Evolutionary conservation across 2,329 filamentous ascomycete species (phyloP).

Genomic region (Hortaea werneckii): DNA sequence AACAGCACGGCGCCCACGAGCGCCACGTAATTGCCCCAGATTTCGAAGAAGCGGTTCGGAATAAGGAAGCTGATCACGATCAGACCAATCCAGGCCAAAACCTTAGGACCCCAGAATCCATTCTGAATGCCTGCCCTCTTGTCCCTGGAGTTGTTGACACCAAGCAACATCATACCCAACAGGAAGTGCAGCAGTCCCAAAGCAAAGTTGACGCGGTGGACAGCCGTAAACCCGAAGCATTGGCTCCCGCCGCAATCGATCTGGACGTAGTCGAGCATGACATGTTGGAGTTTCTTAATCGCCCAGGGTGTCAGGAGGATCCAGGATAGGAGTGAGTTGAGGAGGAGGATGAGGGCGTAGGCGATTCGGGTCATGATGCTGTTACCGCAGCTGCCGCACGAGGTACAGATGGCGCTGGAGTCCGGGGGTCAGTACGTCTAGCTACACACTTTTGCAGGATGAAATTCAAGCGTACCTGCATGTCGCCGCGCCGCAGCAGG

Average conservation of each 20-base stretch:
- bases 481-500: conserved; percentile 76
- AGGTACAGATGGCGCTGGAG: conserved; percentile 66
- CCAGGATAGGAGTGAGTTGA: conserved; percentile 97
- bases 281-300: conserved; percentile 83
- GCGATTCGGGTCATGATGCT: conserved; percentile 95
- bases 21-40: conserved; percentile 92
- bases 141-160: conserved; percentile 78
- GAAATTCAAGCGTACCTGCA: neutral
- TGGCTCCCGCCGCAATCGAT: conserved; percentile 77
- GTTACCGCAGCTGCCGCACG: conserved; percentile 94
- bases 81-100: conserved; percentile 77
- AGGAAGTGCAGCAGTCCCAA: conserved; percentile 88
- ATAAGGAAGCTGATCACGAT: conserved; percentile 92
- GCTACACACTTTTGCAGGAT: conserved; percentile 1
- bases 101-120: conserved; percentile 97
- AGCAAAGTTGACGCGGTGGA: conserved; percentile 96
- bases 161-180: conserved; percentile 73
- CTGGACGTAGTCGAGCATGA: conserved; percentile 91
- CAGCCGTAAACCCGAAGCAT: conserved; percentile 91
- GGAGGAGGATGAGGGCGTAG: conserved; percentile 68
- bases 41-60: conserved; percentile 85
- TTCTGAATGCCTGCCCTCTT: conserved; percentile 85
- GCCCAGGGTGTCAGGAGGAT: conserved; percentile 99
- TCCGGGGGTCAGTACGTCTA: neutral
- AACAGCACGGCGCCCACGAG: conserved; percentile 85